Evolutionary conservation across 495 filamentous ascomycete genomes (phyloP).

Genomic region (Schizothecium vesticola): DNA sequence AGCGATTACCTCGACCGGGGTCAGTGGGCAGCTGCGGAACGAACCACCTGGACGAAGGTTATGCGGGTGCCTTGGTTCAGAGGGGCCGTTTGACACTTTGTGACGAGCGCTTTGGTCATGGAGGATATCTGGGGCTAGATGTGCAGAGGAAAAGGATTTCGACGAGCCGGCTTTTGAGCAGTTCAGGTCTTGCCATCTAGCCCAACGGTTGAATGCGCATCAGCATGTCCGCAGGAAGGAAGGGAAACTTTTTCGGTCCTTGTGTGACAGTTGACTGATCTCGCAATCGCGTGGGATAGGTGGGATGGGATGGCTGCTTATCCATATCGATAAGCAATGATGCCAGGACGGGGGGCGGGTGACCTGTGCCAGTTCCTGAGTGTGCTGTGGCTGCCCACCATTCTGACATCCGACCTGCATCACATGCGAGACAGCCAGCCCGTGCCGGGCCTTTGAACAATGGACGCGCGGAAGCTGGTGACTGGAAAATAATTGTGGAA

Average conservation of each 20-base stretch:
- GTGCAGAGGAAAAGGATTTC: too few relatives aligned
- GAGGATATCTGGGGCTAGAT: background rate
- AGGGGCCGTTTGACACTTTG: background rate
- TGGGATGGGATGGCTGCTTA: background rate
- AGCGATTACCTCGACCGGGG: background rate
- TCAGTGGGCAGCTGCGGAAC: background rate
- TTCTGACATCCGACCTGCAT: background rate
- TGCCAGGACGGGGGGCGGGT: background rate
- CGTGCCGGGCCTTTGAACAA: background rate
- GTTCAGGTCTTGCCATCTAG: background rate
- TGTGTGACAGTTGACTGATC: background rate
- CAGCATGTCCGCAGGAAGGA: background rate
- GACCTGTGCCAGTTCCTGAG: background rate
- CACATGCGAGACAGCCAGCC: background rate
- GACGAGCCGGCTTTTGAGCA: too few relatives aligned
- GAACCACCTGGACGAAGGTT: background rate
- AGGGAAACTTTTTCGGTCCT: background rate
- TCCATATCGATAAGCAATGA: background rate
- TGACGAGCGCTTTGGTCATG: background rate
- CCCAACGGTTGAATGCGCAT: too few relatives aligned
- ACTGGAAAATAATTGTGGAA: background rate
- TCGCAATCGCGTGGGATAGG: background rate
- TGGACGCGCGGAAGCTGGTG: background rate
- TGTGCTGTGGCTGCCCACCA: background rate
- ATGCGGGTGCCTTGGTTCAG: background rate